Evolutionary conservation across 768 basidiomycete species (phyloP), one percentile per base, ranked within the genome.

Genomic region (Leccinum boreale): DNA sequence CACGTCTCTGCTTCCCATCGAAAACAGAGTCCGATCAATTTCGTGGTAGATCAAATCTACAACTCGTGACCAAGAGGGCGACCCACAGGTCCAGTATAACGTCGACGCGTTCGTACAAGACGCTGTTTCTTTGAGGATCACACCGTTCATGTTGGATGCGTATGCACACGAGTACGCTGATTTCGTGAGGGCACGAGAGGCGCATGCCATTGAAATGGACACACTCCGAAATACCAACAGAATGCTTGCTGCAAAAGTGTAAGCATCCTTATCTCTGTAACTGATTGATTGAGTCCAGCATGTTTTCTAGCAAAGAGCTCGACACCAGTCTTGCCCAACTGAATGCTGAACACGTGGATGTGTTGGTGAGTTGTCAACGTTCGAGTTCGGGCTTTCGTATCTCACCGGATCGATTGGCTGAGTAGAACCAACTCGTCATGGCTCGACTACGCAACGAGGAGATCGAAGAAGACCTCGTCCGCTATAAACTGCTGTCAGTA

Each of bases 71-170:
- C 71, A 71, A 29, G 50, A 55, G 50, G 10, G 14, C n/a, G 55
- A 61, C 2, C 15, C 29, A 35, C 58, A 54, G 3, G 66, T 70
- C 55, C 72, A 73, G 68, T 92, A 92, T 64, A 78, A 79, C 50
- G 86, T 90, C 9, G 84, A 95, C 63, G 85, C 86, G 46, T 95
- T 98, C 71, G 89, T 98, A 5, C 80, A 85, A 56, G 94, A 98
- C 66, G 90, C 95, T 8, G 85, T 92, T 58, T 84, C 85, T 21
- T 74, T 97, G 65, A 82, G 82, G 60, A 93, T 99, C 62, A 97
- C 95, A 4, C 92, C 97, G 0, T 95, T 98, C 74, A 94, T 95
- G 92, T 79, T 98, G 42, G 96, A 98, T 67, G 81, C 85, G 19
- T 96, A 92, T 69, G 83, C 87, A 31, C 89, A 86, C 54, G 94